Base-by-base conservation (phyloP, 352 stramenopile species). In the Globisporangium emineosum region DNA sequence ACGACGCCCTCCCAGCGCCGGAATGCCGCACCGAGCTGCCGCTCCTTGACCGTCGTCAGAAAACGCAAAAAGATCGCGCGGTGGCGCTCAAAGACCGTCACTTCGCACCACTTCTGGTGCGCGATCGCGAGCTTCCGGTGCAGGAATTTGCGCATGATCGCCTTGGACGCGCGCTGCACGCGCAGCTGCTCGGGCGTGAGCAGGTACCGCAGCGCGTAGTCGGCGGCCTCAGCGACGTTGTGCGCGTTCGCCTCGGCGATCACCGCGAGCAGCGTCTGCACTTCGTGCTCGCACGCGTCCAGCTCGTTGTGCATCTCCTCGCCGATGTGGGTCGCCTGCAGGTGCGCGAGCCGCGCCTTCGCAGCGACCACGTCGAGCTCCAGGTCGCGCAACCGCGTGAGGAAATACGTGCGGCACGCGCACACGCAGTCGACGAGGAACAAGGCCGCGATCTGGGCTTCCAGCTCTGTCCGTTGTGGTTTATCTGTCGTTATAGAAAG, bases 261-360 rank as follows among this genome's bases (percentile, higher is more conserved):
- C 10, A 82, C 64, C 0, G 19, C 50, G 12, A 63, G 55, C n/a
- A 92, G 53, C 25, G 73, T 84, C n/a, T 58, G 25, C 5, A 85
- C 69, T 15, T 78, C 65, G 29, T 85, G 69, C 21, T 78, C 72
- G 32, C 67, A 73, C 9, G 73, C 73, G 49, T 90, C 83, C 58
- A 92, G 57, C 8, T 83, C 81, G 62, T 92, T 92, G 42, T 79
- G 83, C 63, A 84, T 87, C 62, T 84, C 76, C 65, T 92, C 78
- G 51, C 78, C 75, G 23, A 90, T 81, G 45, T 82, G 68, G n/a
- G 72, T 79, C 6, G 72, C 70, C 15, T 78, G 66, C 29, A 90
- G 57, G 12, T 64, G 65, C n/a, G 71, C 71, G 32, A 84, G 71
- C 17, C 66, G 55, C 29, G 60, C 57, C 32, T 77, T 62, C 17